Evolutionary conservation across 2,329 filamentous ascomycete species (phyloP), one percentile per base, ranked within the genome.

Genomic region (Hymenoscyphus fructigenus): DNA sequence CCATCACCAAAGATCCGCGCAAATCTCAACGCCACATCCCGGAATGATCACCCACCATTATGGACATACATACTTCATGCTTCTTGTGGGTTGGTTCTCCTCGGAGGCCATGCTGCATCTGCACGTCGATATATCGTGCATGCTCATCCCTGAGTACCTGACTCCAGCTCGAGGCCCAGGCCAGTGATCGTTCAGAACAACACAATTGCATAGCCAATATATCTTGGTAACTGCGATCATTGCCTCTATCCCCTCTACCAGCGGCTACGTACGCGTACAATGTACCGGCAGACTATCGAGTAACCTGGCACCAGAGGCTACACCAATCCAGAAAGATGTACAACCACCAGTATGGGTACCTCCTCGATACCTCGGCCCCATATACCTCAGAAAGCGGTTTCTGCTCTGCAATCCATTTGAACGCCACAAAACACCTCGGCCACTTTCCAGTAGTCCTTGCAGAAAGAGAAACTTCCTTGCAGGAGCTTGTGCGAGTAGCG

Each of bases 341-440:
- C 47, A 53, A 53, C 47, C 41, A 14, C 23, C 47, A 12, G 14
- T 26, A 26, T 53, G 47, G 47, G n/a, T 53, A 53, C 47, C 23
- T 53, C 47, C 47, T 53, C 47, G 47, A 53, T 53, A 53, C 47
- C 47, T 53, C 47, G 47, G 47, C 20, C 23, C 5, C n/a, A 10
- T 23, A 3, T 53, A 14, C 10, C 9, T 23, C 47, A 23, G 7
- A 26, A 53, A 53, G 23, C 36, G 36, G 36, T 17, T 38, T 38
- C 36, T 38, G 36, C 36, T 38, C 36, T 38, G 1, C 5, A 4
- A 2, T 26, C n/a, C 41, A 47, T 14, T 53, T 3, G 2, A 26
- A 53, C 47, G 47, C 47, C 47, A 53, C 47, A 23, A 53, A 53
- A 53, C 20, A 26, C 47, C 47, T 53, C 47, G 47, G 47, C 5